Evolutionary conservation across 208 protist species (phyloP).

Genomic region (Trypanosoma lewisi): DNA sequence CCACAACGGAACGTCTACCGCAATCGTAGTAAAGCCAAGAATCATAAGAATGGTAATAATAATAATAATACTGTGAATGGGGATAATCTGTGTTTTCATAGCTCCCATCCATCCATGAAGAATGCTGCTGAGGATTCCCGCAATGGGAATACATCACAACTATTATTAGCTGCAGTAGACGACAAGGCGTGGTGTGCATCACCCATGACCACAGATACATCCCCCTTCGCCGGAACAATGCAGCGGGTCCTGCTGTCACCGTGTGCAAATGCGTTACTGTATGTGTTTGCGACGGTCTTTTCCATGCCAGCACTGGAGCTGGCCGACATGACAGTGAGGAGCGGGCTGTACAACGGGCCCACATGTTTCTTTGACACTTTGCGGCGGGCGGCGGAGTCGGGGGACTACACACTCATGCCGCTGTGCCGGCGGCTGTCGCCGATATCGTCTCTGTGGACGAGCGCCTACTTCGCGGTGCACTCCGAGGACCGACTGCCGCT

Average conservation of each 20-base stretch:
- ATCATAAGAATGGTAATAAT: conserved; percentile 7
- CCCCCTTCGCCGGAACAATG: conserved; percentile 38
- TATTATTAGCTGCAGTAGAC: conserved; percentile 4
- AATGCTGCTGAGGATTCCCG: neutral
- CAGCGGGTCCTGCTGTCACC: conserved; percentile 55
- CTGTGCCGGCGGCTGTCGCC: conserved; percentile 68
- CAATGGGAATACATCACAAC: neutral
- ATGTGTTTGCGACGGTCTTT: conserved; percentile 61
- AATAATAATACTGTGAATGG: neutral
- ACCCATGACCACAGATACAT: conserved; percentile 33
- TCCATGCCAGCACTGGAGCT: conserved; percentile 61
- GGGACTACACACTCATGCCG: conserved; percentile 61
- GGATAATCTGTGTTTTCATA: neutral
- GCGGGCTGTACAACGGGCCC: conserved; percentile 62
- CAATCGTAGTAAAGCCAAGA: conserved; percentile 11
- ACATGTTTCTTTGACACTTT: conserved; percentile 50
- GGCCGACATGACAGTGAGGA: conserved; percentile 56
- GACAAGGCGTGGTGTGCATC: conserved; percentile 11
- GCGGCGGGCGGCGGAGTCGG: conserved; percentile 30
- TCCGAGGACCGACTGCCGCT: conserved; percentile 65
- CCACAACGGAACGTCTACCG: conserved; percentile 43
- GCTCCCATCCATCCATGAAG: neutral
- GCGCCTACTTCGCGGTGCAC: conserved; percentile 66
- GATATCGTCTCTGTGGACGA: conserved; percentile 53
- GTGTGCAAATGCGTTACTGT: conserved; percentile 75